A percentile compares a stretch with the other conserved stretches of the same genome.
Evolutionary conservation across 2,329 filamentous ascomycete species (phyloP).

Genomic region (Alternaria alternata): DNA sequence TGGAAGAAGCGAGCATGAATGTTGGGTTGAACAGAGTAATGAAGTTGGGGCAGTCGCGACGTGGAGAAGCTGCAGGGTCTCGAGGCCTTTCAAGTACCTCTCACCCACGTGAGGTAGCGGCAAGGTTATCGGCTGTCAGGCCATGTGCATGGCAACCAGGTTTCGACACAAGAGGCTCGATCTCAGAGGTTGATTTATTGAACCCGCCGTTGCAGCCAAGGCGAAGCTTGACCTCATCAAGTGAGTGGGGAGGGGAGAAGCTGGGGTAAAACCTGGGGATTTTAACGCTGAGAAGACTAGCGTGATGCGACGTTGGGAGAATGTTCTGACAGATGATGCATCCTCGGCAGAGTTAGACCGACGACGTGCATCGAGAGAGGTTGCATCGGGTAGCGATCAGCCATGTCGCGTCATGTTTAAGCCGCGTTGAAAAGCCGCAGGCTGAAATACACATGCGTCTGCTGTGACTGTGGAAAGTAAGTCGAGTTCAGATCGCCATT

Average conservation of each 20-base stretch:
- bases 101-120: conserved; percentile 3
- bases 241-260: conserved; percentile 22
- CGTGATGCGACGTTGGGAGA: conserved; percentile 18
- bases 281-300: conserved; percentile 12
- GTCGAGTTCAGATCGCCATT: neutral
- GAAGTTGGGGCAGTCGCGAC: neutral
- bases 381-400: conserved; percentile 16
- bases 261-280: conserved; percentile 34
- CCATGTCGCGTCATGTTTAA: neutral
- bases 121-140: neutral
- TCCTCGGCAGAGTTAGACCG: conserved; percentile 28
- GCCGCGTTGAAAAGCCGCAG: neutral
- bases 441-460: neutral
- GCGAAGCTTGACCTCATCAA: conserved; percentile 18
- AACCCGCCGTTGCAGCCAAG: conserved; percentile 27
- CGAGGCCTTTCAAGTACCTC: conserved; percentile 19
- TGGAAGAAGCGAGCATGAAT: neutral
- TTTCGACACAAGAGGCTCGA: conserved; percentile 8
- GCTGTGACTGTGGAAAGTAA: conserved; percentile 4
- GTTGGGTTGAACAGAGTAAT: neutral
- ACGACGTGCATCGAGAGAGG: conserved; percentile 5
- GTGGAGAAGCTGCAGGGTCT: neutral
- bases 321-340: conserved; percentile 16
- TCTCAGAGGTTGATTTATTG: conserved; percentile 15
- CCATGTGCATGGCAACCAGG: conserved; percentile 21